Evolutionary conservation across 805 yeast genomes (phyloP).

Genomic region (Yarrowia hollandica): DNA sequence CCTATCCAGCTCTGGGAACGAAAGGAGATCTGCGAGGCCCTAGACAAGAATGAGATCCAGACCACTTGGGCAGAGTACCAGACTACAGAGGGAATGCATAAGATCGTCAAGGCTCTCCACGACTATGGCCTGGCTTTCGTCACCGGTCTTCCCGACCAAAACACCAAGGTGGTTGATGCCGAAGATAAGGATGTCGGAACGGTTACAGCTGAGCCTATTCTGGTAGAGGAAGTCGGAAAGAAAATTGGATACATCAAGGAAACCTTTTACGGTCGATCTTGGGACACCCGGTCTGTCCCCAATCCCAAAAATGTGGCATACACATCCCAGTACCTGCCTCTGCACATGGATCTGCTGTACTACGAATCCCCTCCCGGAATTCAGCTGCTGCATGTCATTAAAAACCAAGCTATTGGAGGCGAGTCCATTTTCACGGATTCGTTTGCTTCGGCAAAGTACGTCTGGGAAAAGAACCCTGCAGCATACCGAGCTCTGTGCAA

Average conservation of each 20-base stretch:
- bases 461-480: constrained; percentile 56
- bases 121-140: constrained; percentile 59
- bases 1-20: constrained; percentile 40
- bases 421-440: constrained; percentile 71
- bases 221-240: constrained; percentile 50
- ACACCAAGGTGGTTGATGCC: constrained; percentile 31
- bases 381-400: constrained; percentile 60
- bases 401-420: constrained; percentile 56
- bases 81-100: constrained; percentile 41
- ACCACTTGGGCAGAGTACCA: constrained; percentile 48
- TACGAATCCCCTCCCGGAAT: constrained; percentile 82
- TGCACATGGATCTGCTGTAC: constrained; percentile 76
- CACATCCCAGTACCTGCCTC: constrained; percentile 61
- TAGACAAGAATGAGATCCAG: constrained; percentile 38
- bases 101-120: constrained; percentile 51
- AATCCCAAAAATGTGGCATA: constrained; percentile 70
- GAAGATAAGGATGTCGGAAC: constrained; percentile 37
- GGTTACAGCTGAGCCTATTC: constrained; percentile 31
- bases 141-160: constrained; percentile 52
- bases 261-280: constrained; percentile 70
- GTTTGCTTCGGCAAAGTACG: constrained; percentile 59
- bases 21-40: constrained; percentile 30
- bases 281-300: constrained; percentile 59
- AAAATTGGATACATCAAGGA: constrained; percentile 66
- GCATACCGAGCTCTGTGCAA: constrained; percentile 62